Evolutionary conservation across 140 eudicot genomes (phyloP).

Genomic region (Bidens hawaiensis): DNA sequence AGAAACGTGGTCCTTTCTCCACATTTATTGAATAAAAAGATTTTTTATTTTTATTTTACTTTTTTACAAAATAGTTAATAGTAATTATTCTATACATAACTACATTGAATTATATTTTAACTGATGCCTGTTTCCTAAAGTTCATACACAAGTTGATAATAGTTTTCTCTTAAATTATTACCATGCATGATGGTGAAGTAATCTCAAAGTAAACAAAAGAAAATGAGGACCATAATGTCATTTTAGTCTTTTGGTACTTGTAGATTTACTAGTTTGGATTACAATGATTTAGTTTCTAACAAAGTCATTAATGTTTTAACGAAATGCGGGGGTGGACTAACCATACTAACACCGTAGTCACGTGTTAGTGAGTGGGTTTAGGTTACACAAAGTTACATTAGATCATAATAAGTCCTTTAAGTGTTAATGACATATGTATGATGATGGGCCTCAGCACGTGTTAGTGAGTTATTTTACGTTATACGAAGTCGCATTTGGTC

Average conservation of each 20-base stretch:
- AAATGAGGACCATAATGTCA: not conserved
- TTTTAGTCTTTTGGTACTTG: constrained; percentile 13
- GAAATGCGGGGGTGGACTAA: no score
- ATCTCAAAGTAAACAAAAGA: constrained; percentile 3
- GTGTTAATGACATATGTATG: no score
- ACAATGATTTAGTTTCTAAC: no score
- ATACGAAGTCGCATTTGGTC: no score
- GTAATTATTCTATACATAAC: not conserved
- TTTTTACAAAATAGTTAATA: not conserved
- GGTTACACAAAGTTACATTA: no score
- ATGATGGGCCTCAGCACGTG: no score
- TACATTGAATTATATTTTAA: not conserved
- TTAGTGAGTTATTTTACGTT: no score
- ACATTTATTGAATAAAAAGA: not conserved
- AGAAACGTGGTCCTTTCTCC: not conserved
- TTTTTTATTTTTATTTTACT: no score
- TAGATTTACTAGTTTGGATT: constrained; percentile 11
- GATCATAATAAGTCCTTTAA: no score
- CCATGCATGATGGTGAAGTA: constrained; percentile 25
- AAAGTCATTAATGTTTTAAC: no score
- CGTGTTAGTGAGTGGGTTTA: no score
- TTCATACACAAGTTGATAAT: not conserved
- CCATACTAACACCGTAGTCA: no score
- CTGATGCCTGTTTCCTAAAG: not conserved
- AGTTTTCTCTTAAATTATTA: not conserved